Conservation (phyloP, 2,329 filamentous ascomycete genomes). For the Verticillium zaregamsianum region DNA sequence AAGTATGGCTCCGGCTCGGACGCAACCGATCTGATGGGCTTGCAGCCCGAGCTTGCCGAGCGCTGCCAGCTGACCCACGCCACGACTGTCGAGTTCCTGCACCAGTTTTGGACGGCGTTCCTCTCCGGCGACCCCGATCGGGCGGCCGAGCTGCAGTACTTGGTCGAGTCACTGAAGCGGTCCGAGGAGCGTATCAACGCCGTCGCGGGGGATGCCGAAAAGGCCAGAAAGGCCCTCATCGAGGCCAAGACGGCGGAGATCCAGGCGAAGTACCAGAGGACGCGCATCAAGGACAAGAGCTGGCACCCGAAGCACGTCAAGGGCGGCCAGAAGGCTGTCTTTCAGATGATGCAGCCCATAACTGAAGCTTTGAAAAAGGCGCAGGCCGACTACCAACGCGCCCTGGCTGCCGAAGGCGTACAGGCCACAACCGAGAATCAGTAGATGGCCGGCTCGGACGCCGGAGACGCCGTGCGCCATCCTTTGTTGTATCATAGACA, state of each 20-base stretch:
- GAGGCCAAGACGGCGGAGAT: conserved; percentile 66
- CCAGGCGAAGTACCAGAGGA: conserved; percentile 64
- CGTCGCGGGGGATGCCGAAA: conserved; percentile 76
- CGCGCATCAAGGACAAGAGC: conserved; percentile 63
- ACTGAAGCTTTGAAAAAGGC: conserved; percentile 67
- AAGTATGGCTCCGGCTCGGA: conserved; percentile 43
- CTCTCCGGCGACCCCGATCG: conserved; percentile 81
- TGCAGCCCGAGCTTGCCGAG: conserved; percentile 56
- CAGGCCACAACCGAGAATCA: conserved; percentile 41
- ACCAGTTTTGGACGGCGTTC: conserved; percentile 94
- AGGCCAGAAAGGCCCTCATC: conserved; percentile 63
- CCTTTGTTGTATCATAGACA: not conserved
- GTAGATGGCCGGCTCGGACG: not conserved
- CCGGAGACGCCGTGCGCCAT: not conserved
- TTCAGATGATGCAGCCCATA: conserved; percentile 71
- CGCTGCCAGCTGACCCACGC: conserved; percentile 72
- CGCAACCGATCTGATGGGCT: conserved; percentile 11
- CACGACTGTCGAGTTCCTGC: conserved; percentile 91
- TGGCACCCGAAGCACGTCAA: conserved; percentile 65
- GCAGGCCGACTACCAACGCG: conserved; percentile 65
- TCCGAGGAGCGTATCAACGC: conserved; percentile 75
- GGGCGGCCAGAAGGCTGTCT: conserved; percentile 73
- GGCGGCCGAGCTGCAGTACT: conserved; percentile 73
- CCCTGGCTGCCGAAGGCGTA: conserved; percentile 60
- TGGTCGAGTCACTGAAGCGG: conserved; percentile 76